Conservation (phyloP, 2,329 filamentous ascomycete genomes). For the Rhynchosporium secalis region DNA sequence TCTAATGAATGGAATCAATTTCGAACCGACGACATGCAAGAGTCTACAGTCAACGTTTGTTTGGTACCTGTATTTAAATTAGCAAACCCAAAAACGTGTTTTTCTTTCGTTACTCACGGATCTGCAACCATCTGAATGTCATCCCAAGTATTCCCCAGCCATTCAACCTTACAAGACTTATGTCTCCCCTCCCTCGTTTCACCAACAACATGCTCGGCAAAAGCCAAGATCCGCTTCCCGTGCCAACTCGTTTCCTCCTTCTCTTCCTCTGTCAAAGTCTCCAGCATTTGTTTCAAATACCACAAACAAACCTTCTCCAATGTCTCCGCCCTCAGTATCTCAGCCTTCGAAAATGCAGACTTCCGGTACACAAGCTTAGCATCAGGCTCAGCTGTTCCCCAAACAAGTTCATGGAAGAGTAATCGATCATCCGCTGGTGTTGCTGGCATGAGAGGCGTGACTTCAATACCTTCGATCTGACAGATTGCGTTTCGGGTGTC, state of each 20-base stretch:
- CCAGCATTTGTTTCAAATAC: conserved; percentile 18
- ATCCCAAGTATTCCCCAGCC: conserved; percentile 19
- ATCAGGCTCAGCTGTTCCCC: conserved; percentile 25
- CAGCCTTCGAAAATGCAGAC: conserved; percentile 9
- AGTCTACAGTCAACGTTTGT: conserved; percentile 25
- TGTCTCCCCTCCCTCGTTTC: conserved; percentile 20
- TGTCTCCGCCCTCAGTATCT: conserved; percentile 22
- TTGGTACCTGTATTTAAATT: conserved; percentile 11
- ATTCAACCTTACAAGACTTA: conserved; percentile 24
- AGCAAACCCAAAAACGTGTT: not conserved
- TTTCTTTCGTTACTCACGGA: not conserved
- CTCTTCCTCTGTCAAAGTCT: not conserved
- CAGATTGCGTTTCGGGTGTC: conserved; percentile 21
- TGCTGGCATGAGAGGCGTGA: conserved; percentile 28
- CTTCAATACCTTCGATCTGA: conserved; percentile 30
- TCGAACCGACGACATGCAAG: conserved; percentile 27
- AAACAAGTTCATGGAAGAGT: conserved; percentile 29
- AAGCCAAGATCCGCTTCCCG: conserved; percentile 18
- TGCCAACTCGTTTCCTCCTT: conserved; percentile 15
- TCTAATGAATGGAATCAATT: conserved; percentile 27
- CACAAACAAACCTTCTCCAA: conserved; percentile 21
- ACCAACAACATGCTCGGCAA: conserved; percentile 20
- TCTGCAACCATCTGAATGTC: conserved; percentile 14
- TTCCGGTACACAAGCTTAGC: conserved; percentile 21
- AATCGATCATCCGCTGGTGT: conserved; percentile 29